Percentiles rank a stretch among this genome's conserved stretches.
phyloP scores from a whole-genome alignment of 2,329 filamentous ascomycete genomes.

The Diaporthe capsici region DNA sequence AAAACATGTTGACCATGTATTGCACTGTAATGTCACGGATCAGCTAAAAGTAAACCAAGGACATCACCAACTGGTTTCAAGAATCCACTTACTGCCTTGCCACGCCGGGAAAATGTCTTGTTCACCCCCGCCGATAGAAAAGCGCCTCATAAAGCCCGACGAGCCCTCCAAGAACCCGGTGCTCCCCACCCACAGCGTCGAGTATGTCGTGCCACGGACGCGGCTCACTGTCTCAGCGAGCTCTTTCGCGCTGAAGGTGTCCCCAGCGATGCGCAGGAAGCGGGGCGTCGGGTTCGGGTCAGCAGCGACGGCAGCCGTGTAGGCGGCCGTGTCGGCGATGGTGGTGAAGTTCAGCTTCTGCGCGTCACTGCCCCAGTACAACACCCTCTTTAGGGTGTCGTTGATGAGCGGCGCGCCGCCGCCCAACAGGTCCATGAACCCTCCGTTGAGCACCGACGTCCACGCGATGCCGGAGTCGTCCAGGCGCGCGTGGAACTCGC shows the following conservation, averaged over 20 bases:
- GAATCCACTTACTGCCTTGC: constrained; percentile 39
- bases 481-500: constrained; percentile 41
- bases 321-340: constrained; percentile 42
- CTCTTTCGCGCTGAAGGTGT: constrained; percentile 36
- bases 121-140: constrained; percentile 40
- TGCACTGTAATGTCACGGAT: constrained; percentile 33
- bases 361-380: constrained; percentile 38
- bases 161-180: constrained; percentile 37
- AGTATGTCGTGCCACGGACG: constrained; percentile 24
- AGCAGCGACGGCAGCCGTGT: constrained; percentile 42
- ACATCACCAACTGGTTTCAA: neutral
- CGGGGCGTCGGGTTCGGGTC: constrained; percentile 42
- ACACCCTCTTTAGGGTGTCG: constrained; percentile 29
- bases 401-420: constrained; percentile 38
- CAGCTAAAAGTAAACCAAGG: neutral
- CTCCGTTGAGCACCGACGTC: constrained; percentile 43
- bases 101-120: constrained; percentile 41
- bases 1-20: constrained; percentile 43
- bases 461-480: constrained; percentile 42
- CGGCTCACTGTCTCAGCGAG: constrained; percentile 36
- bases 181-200: constrained; percentile 41
- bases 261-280: constrained; percentile 43
- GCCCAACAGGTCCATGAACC: constrained; percentile 41
- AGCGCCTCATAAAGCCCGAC: constrained; percentile 37
- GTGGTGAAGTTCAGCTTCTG: constrained; percentile 43